A percentile compares a stretch with the other conserved stretches of the same genome.
Evolutionary conservation across 169 alveolate genomes (phyloP).

Genomic region (Plasmodium coatneyi): DNA sequence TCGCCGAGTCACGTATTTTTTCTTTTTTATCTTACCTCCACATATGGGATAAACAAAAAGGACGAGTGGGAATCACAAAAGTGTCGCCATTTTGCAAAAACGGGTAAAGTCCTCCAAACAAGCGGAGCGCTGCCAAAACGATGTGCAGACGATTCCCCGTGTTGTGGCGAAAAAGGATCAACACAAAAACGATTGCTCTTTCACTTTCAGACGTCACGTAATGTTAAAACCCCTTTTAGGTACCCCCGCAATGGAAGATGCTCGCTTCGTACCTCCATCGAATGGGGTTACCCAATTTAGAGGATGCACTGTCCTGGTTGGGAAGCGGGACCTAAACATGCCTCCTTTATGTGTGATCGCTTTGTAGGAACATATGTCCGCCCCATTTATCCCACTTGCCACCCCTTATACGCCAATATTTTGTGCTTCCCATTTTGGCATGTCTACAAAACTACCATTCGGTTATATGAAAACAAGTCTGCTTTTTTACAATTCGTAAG

Average conservation of each 20-base stretch:
- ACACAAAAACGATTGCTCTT: not conserved
- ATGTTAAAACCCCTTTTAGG: not conserved
- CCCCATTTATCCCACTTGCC: not conserved
- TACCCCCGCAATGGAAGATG: not conserved
- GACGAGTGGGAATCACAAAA: not conserved
- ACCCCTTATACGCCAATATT: not conserved
- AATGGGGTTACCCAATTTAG: not conserved
- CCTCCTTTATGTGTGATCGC: not conserved
- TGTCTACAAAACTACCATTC: not conserved
- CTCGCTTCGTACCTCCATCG: not conserved
- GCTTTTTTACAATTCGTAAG: not conserved
- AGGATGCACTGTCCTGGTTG: not conserved
- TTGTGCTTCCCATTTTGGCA: not conserved
- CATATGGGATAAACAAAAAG: not conserved
- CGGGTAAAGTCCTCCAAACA: not conserved
- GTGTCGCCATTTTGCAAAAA: not conserved
- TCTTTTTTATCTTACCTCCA: not conserved
- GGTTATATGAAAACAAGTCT: not conserved
- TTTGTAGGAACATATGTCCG: not conserved
- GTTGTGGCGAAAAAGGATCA: not conserved
- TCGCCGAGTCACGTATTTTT: not conserved
- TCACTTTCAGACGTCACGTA: not conserved
- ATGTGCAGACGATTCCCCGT: not conserved
- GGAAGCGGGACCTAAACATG: not conserved
- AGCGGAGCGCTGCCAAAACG: not conserved